A percentile compares a stretch with the other conserved stretches of the same genome.
Evolutionary conservation across 2,329 filamentous ascomycete species (phyloP).

Genomic region (Juglanconis sp.): DNA sequence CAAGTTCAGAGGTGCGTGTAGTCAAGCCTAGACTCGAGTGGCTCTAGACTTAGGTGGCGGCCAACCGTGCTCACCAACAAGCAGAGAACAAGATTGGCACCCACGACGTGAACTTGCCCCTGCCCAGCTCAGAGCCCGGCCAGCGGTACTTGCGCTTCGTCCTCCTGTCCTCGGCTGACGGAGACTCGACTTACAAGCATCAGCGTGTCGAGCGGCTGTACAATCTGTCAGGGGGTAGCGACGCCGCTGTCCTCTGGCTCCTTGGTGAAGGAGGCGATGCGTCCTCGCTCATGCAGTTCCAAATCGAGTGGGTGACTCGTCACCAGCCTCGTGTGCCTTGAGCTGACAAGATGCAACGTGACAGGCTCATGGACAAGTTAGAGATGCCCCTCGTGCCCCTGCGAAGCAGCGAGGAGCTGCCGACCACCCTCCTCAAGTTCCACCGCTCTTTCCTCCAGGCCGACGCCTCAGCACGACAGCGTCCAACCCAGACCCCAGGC

Average conservation of each 20-base stretch:
- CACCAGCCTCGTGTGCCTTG: neutral
- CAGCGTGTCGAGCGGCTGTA: conserved; percentile 39
- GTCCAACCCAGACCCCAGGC: neutral
- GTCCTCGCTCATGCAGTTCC: conserved; percentile 38
- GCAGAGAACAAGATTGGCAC: conserved; percentile 39
- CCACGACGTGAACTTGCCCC: conserved; percentile 44
- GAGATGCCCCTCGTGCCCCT: conserved; percentile 43
- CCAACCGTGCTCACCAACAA: conserved; percentile 1
- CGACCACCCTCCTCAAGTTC: conserved; percentile 37
- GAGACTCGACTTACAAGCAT: conserved; percentile 24
- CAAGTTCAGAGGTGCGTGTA: conserved; percentile 23
- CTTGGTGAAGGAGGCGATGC: conserved; percentile 32
- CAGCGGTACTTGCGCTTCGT: conserved; percentile 33
- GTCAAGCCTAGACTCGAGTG: no score
- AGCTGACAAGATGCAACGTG: neutral
- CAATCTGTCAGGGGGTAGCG: conserved; percentile 36
- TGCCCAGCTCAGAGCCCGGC: conserved; percentile 20
- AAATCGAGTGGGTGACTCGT: conserved; percentile 37
- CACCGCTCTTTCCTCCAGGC: conserved; percentile 28
- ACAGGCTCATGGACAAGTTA: conserved; percentile 32
- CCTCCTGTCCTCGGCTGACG: conserved; percentile 38
- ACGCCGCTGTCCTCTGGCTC: conserved; percentile 44
- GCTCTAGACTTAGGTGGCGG: neutral
- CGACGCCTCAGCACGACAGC: conserved; percentile 21
- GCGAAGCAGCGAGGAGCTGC: conserved; percentile 31